Conservation (phyloP, 371 early-diverging fungal genomes). For the Coemansia linderi region DNA sequence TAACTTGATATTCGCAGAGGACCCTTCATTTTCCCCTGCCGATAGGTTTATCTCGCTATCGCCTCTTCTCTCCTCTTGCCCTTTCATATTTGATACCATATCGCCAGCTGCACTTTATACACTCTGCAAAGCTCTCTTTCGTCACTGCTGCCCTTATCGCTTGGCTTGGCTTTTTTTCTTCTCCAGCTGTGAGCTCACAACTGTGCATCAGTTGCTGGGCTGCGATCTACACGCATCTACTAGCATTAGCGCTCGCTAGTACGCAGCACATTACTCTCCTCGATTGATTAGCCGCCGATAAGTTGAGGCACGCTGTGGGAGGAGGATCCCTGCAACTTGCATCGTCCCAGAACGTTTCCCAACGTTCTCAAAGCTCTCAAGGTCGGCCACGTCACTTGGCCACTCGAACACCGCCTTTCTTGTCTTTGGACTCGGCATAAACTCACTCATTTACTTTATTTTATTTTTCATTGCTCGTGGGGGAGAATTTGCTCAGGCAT, state of each 20-base stretch:
- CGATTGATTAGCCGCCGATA: neutral
- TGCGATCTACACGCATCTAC: conserved; percentile 9
- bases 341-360: conserved; percentile 8
- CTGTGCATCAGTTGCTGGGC: neutral
- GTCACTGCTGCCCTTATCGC: neutral
- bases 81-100: neutral
- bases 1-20: neutral
- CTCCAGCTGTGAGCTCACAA: neutral
- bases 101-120: neutral
- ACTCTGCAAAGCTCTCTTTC: neutral
- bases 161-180: neutral
- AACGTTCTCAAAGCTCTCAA: neutral
- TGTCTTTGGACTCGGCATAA: neutral
- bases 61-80: neutral
- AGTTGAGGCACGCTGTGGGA: neutral
- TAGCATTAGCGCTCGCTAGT: neutral
- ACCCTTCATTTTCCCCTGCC: neutral
- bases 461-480: neutral
- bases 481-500: conserved; percentile 4
- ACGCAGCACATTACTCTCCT: neutral
- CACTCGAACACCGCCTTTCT: neutral
- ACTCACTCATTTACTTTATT: neutral
- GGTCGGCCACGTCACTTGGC: neutral
- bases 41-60: neutral
- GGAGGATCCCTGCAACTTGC: neutral